Conservation (phyloP, 169 alveolate genomes). For the Neospora caninum region DNA sequence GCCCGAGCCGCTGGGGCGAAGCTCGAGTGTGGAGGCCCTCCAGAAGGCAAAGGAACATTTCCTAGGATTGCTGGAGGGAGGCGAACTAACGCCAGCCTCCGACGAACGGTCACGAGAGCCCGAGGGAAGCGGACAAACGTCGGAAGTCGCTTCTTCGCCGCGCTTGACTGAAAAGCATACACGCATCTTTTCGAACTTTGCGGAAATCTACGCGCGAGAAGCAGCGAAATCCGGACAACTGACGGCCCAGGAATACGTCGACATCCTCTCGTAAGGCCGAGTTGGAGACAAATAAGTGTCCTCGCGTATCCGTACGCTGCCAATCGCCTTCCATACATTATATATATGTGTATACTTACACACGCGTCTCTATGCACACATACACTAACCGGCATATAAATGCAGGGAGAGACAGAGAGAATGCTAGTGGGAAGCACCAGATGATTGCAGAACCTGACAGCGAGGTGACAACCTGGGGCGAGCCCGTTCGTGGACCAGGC, state of each 20-base stretch:
- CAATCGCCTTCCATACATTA: background rate
- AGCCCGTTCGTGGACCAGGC: no score
- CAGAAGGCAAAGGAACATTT: background rate
- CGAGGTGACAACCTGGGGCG: no score
- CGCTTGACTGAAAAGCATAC: background rate
- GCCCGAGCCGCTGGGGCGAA: background rate
- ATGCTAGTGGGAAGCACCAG: no score
- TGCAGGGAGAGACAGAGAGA: no score
- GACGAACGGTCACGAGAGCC: background rate
- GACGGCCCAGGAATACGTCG: conserved; percentile 20
- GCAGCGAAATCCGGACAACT: background rate
- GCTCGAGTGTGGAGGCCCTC: background rate
- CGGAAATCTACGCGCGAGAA: conserved; percentile 10
- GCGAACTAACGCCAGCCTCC: background rate
- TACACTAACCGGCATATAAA: no score
- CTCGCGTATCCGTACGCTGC: background rate
- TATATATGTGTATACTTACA: background rate
- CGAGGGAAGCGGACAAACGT: background rate
- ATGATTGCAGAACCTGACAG: no score
- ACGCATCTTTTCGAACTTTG: background rate
- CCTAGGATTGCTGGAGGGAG: background rate
- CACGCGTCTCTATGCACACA: no score
- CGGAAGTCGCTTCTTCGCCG: background rate
- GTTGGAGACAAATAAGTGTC: background rate
- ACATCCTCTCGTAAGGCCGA: conserved; percentile 6